Percentiles rank a stretch among this genome's conserved stretches.
phyloP scores from a whole-genome alignment of 306 rosid species.

The Oxytropis ochrocephala region DNA sequence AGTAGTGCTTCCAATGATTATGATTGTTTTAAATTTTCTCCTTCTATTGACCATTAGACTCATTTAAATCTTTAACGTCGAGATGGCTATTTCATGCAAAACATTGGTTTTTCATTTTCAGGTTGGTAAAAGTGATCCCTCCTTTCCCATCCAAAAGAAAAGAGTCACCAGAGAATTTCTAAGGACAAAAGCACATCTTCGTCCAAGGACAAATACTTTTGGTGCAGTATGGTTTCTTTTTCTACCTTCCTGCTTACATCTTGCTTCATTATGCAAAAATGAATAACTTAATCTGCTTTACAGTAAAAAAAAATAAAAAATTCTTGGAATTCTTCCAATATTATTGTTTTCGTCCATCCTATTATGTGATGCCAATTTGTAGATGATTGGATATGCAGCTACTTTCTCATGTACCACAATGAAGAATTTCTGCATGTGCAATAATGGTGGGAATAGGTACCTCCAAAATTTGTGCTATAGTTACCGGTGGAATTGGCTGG shows the following conservation, averaged over 20 bases:
- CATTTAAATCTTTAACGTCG: constrained; percentile 8
- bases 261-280: constrained; percentile 6
- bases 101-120: constrained; percentile 23
- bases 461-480: constrained; percentile 3
- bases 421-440: neutral
- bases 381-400: neutral
- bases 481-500: neutral
- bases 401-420: neutral
- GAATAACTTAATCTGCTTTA: neutral
- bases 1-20: neutral
- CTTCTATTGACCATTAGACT: neutral
- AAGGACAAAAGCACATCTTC: constrained; percentile 96
- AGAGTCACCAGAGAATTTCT: constrained; percentile 81
- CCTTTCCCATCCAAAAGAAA: constrained; percentile 94
- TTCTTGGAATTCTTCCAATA: neutral
- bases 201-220: constrained; percentile 91
- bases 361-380: neutral
- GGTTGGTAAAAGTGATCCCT: constrained; percentile 90
- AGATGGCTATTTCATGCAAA: constrained; percentile 1
- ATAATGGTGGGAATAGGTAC: neutral
- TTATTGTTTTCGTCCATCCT: constrained; percentile 13
- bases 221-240: constrained; percentile 72
- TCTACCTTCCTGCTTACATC: constrained; percentile 1
- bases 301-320: neutral
- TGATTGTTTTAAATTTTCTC: constrained; percentile 9